A percentile compares a stretch with the other conserved stretches of the same genome.
Evolutionary conservation across 116 monocot species (phyloP).

Genomic region (Dioscorea cayenensis): DNA sequence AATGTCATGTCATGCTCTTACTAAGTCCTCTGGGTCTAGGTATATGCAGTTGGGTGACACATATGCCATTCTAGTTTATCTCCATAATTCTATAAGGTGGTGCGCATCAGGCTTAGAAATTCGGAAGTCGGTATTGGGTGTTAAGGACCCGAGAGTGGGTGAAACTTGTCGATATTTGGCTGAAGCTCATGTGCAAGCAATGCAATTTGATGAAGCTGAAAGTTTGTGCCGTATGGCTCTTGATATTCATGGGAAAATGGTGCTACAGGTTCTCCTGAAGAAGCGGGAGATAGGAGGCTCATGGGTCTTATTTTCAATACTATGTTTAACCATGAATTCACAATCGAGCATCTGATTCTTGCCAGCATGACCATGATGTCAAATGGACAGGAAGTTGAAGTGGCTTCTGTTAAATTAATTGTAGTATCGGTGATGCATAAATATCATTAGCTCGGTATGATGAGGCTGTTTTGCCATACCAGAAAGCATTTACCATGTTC

Average conservation of each 20-base stretch:
- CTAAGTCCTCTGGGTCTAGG: conserved; percentile 23
- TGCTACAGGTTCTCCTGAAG: conserved; percentile 12
- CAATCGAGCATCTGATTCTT: conserved; percentile 20
- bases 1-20: conserved; percentile 22
- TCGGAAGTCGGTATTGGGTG: conserved; percentile 15
- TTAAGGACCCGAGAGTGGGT: conserved; percentile 19
- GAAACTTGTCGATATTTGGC: conserved; percentile 29
- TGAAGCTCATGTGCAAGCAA: conserved; percentile 24
- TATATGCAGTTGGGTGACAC: conserved; percentile 27
- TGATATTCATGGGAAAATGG: conserved; percentile 17
- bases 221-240: conserved; percentile 19
- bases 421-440: conserved; percentile 22
- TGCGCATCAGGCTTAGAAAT: conserved; percentile 18
- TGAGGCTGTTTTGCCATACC: conserved; percentile 24
- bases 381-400: conserved; percentile 22
- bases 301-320: conserved; percentile 24
- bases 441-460: conserved; percentile 21
- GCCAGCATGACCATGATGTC: conserved; percentile 26
- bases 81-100: conserved; percentile 14
- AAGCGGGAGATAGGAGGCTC: conserved; percentile 25
- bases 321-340: conserved; percentile 10
- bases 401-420: conserved; percentile 22
- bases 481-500: conserved; percentile 24
- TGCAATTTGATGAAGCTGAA: conserved; percentile 25
- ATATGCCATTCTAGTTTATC: conserved; percentile 11